Conservation (phyloP, 768 basidiomycete genomes). For the Naematelia encephala region DNA sequence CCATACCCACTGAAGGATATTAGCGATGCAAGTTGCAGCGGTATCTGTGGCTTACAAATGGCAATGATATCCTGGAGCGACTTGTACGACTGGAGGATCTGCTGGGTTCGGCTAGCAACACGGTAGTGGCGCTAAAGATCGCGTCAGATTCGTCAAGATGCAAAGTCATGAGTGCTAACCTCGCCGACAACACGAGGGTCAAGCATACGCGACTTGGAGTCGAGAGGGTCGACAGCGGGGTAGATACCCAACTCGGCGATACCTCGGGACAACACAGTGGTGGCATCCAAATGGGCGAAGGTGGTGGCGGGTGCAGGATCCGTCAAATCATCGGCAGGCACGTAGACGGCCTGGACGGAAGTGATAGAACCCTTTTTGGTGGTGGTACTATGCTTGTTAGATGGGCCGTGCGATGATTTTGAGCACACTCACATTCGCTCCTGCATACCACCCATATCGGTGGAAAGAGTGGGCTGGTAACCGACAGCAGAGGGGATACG, state of each 20-base stretch:
- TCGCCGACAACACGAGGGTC: constrained; percentile 91
- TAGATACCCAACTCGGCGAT: constrained; percentile 84
- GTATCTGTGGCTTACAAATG: constrained; percentile 56
- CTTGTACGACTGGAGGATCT: constrained; percentile 64
- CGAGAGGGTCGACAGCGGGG: constrained; percentile 98
- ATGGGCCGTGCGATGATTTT: not conserved
- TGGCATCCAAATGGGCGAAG: constrained; percentile 99
- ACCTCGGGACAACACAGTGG: constrained; percentile 97
- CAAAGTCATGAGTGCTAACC: constrained; percentile 14
- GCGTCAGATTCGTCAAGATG: not conserved
- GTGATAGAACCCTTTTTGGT: constrained; percentile 99
- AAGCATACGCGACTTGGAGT: constrained; percentile 99
- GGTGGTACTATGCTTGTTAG: constrained; percentile 60
- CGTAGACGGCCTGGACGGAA: constrained; percentile 99
- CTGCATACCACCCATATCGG: constrained; percentile 99
- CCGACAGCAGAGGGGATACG: constrained; percentile 99
- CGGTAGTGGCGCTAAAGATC: constrained; percentile 89
- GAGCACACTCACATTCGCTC: constrained; percentile 68
- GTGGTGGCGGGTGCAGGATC: constrained; percentile 99
- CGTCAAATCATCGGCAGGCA: constrained; percentile 99
- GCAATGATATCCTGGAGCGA: constrained; percentile 87
- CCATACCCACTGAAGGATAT: constrained; percentile 73
- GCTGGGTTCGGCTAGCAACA: constrained; percentile 92
- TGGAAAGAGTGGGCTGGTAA: constrained; percentile 99
- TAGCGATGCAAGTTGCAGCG: constrained; percentile 4